phyloP scores from a whole-genome alignment of 306 rosid species.

The Fragaria ananassa region DNA sequence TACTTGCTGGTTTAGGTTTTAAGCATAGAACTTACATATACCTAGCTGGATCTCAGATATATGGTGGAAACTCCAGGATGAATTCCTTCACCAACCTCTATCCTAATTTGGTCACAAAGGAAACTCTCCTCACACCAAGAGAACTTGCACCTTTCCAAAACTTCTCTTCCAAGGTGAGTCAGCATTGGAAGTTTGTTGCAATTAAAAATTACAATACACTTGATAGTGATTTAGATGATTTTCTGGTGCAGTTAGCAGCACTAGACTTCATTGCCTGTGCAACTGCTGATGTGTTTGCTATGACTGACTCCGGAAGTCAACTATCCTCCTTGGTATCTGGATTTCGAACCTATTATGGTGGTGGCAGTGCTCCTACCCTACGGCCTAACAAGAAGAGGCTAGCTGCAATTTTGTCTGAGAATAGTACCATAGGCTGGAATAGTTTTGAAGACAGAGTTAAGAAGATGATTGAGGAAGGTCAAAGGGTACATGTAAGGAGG shows the following conservation, averaged over 20 bases:
- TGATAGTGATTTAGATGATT: neutral
- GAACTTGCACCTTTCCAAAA: constrained; percentile 85
- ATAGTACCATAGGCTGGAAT: constrained; percentile 61
- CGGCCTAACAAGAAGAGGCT: constrained; percentile 88
- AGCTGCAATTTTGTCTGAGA: constrained; percentile 68
- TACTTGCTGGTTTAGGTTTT: constrained; percentile 80
- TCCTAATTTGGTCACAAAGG: constrained; percentile 87
- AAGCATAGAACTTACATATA: constrained; percentile 66
- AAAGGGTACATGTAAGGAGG: constrained; percentile 49
- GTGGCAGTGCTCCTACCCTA: constrained; percentile 61
- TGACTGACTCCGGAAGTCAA: constrained; percentile 99
- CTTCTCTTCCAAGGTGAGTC: constrained; percentile 82
- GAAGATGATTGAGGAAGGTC: constrained; percentile 88
- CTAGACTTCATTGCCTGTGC: constrained; percentile 91
- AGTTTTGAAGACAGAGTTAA: constrained; percentile 64
- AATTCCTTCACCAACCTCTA: constrained; percentile 66
- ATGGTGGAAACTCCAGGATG: constrained; percentile 76
- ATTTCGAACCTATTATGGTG: constrained; percentile 75
- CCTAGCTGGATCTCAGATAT: constrained; percentile 82
- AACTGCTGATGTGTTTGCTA: constrained; percentile 87
- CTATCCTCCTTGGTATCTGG: constrained; percentile 93
- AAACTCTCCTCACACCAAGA: constrained; percentile 56
- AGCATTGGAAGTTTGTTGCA: neutral
- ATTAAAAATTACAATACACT: neutral
- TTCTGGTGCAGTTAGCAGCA: constrained; percentile 78